Conservation (phyloP, 2,329 filamentous ascomycete genomes). For the Cryphonectria japonica region DNA sequence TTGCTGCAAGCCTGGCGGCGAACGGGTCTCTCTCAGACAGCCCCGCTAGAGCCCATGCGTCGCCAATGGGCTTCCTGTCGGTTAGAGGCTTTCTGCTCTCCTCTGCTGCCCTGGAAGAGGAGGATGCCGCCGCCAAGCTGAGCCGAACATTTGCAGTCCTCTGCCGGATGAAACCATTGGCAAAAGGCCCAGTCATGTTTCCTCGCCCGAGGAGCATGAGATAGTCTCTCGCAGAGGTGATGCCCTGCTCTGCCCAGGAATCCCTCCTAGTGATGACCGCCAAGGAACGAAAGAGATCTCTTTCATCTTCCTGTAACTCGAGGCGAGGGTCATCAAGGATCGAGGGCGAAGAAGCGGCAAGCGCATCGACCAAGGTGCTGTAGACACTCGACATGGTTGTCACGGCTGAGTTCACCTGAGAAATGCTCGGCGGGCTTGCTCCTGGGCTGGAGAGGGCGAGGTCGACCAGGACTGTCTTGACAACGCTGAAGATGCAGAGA, state of each 20-base stretch:
- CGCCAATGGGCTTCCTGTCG: conserved; percentile 44
- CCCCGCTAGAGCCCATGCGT: conserved; percentile 41
- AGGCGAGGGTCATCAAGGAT: conserved; percentile 48
- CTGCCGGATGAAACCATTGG: conserved; percentile 48
- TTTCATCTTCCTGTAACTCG: conserved; percentile 50
- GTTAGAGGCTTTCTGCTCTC: conserved; percentile 44
- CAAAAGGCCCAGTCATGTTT: conserved; percentile 42
- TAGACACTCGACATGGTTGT: conserved; percentile 53
- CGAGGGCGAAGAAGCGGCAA: conserved; percentile 48
- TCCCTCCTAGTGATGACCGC: conserved; percentile 51
- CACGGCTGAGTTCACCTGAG: conserved; percentile 29
- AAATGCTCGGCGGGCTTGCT: conserved; percentile 20
- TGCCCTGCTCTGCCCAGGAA: conserved; percentile 51
- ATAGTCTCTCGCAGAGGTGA: conserved; percentile 54
- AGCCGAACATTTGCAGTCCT: conserved; percentile 39
- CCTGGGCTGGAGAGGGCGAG: conserved; percentile 40
- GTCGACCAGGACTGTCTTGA: conserved; percentile 56
- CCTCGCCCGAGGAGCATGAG: conserved; percentile 53
- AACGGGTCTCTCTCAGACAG: conserved; percentile 38
- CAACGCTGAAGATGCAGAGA: conserved; percentile 62
- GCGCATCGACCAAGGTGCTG: conserved; percentile 54
- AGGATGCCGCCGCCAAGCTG: conserved; percentile 39
- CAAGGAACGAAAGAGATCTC: conserved; percentile 47
- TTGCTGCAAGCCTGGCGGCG: conserved; percentile 34
- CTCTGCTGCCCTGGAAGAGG: conserved; percentile 39